These are phyloP conservation scores for Phlyctochytrium arcticum DNA, from an alignment of 192 early-diverging fungal genomes.

Conservation along the genomic window DNA sequence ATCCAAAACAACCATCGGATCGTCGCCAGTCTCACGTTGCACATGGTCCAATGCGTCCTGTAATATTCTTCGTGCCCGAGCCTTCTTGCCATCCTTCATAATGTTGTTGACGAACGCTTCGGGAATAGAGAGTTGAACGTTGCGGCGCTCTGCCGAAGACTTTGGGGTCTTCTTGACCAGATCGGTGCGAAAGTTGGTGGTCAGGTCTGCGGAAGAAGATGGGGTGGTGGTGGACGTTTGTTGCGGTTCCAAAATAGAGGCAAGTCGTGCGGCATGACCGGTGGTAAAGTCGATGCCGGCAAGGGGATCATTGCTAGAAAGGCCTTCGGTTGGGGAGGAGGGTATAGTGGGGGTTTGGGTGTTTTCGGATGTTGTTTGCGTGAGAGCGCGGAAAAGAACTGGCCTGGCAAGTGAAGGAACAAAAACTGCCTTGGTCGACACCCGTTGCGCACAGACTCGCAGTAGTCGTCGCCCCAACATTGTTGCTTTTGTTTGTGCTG, in stretches of 20 bases:
- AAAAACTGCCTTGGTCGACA: too few relatives aligned
- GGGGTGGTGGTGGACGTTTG: neutral
- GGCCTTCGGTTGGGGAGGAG: too few relatives aligned
- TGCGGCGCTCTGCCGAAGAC: too few relatives aligned
- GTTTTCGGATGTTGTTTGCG: too few relatives aligned
- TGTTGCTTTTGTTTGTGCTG: too few relatives aligned
- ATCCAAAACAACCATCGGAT: constrained; percentile 64
- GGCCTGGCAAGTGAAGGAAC: too few relatives aligned
- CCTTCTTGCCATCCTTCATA: constrained; percentile 90
- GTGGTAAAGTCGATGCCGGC: neutral
- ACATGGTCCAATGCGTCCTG: constrained; percentile 67
- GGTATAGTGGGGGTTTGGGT: too few relatives aligned
- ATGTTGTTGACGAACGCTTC: constrained; percentile 83
- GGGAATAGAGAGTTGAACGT: constrained; percentile 49
- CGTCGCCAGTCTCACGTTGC: constrained; percentile 33
- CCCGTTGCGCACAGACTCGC: too few relatives aligned
- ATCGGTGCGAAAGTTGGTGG: neutral
- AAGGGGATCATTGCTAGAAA: too few relatives aligned
- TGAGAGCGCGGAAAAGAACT: too few relatives aligned
- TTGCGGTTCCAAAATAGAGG: constrained; percentile 5
- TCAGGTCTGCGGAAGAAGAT: neutral
- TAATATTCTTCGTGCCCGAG: constrained; percentile 64
- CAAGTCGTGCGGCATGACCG: constrained; percentile 23
- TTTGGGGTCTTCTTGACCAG: neutral
- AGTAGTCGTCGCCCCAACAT: too few relatives aligned